These are phyloP conservation scores for Echinosophora koreensis DNA, from an alignment of 306 rosid species.

Conservation along the genomic window DNA sequence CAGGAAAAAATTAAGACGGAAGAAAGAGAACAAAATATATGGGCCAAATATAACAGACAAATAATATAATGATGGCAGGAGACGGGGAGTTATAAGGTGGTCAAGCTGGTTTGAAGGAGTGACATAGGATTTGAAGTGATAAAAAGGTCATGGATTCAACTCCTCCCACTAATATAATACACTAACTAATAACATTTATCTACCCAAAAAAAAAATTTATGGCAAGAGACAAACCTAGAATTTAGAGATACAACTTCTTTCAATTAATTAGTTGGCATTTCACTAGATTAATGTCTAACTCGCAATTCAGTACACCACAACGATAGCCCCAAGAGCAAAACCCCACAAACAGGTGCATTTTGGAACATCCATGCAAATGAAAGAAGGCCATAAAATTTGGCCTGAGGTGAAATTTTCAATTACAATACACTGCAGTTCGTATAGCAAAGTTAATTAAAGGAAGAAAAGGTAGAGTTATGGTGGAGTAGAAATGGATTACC, in stretches of 20 bases:
- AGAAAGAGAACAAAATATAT: not conserved
- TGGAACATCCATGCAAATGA: not conserved
- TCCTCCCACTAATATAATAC: no score
- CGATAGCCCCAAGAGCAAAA: slow-evolving; percentile 22
- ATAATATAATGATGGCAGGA: not conserved
- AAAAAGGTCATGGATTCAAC: no score
- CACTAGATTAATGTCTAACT: slow-evolving; percentile 13
- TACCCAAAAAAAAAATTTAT: no score
- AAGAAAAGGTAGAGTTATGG: not conserved
- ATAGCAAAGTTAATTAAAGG: not conserved
- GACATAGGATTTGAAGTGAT: no score
- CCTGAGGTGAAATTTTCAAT: not conserved
- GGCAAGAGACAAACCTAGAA: not conserved
- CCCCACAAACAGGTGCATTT: slow-evolving; percentile 17
- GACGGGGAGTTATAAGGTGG: no score
- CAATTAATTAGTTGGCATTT: slow-evolving; percentile 29
- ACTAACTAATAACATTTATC: no score
- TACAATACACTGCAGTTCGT: not conserved
- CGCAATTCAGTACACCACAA: slow-evolving; percentile 13
- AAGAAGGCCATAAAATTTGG: slow-evolving; percentile 11
- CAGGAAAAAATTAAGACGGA: not conserved
- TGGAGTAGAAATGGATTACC: slow-evolving; percentile 40
- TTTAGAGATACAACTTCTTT: not conserved
- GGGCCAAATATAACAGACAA: slow-evolving; percentile 27
- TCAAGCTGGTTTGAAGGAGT: no score